These are phyloP conservation scores for Chamaenerion angustifolium DNA, from an alignment of 345 rosid genomes.

Conservation along the genomic window DNA sequence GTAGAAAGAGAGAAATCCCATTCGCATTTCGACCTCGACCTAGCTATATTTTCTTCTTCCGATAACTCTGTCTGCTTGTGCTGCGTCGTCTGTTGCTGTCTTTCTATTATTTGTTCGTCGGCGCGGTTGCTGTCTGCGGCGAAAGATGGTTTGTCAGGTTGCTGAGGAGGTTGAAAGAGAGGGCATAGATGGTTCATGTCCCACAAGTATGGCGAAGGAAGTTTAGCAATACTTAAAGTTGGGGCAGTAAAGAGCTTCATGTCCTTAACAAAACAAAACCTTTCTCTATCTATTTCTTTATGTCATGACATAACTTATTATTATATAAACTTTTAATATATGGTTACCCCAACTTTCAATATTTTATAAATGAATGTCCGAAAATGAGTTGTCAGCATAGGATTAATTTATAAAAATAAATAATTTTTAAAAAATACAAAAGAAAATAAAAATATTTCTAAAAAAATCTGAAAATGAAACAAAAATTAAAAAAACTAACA, in stretches of 20 bases:
- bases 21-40: constrained; percentile 27
- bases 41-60: constrained; percentile 7
- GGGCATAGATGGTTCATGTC: constrained; percentile 31
- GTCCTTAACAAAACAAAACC: background rate
- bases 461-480: no score
- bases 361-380: no score
- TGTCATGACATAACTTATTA: no score
- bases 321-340: no score
- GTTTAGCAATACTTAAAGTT: background rate
- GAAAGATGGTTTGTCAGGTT: background rate
- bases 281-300: no score
- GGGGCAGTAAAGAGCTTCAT: constrained; percentile 9
- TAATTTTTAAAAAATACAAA: no score
- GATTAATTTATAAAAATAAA: no score
- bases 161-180: background rate
- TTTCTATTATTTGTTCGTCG: background rate
- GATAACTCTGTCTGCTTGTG: background rate
- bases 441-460: no score
- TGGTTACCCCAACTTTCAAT: no score
- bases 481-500: no score
- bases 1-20: constrained; percentile 57
- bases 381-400: no score
- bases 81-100: background rate
- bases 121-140: background rate
- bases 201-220: constrained; percentile 32